Conservation (phyloP, 202 grass and related monocot species). For the Setaria viridis region DNA sequence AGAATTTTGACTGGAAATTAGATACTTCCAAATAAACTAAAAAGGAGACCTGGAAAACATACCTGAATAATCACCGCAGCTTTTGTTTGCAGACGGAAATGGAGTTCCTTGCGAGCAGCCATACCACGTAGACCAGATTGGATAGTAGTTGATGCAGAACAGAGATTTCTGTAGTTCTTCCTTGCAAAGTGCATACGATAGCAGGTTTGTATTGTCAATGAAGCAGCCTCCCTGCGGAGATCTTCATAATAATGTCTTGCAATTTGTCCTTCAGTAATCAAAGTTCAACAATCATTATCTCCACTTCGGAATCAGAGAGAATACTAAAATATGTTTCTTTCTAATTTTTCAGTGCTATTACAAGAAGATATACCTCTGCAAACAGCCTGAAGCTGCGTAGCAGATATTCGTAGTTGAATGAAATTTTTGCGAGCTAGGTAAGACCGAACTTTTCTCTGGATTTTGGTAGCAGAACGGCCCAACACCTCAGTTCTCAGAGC, state of each 20-base stretch:
- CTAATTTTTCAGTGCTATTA: neutral
- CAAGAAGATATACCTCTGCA: constrained; percentile 75
- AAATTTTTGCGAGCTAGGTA: constrained; percentile 78
- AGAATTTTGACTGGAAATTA: neutral
- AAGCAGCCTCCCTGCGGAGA: constrained; percentile 77
- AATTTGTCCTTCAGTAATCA: constrained; percentile 76
- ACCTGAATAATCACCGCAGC: constrained; percentile 92
- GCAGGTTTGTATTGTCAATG: constrained; percentile 80
- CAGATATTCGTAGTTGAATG: constrained; percentile 66
- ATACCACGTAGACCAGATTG: constrained; percentile 86
- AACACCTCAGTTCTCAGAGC: constrained; percentile 84
- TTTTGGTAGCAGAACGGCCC: constrained; percentile 82
- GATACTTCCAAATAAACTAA: constrained; percentile 7
- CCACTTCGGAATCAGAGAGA: constrained; percentile 28
- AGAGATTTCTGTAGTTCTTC: constrained; percentile 65
- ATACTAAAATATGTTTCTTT: constrained; percentile 2
- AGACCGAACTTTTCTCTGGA: constrained; percentile 90
- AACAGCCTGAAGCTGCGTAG: constrained; percentile 70
- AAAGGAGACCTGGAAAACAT: constrained; percentile 6
- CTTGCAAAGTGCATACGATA: constrained; percentile 83
- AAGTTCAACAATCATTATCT: constrained; percentile 45
- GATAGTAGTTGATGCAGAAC: constrained; percentile 66
- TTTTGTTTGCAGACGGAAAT: constrained; percentile 68
- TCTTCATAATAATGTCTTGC: constrained; percentile 77
- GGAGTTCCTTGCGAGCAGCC: constrained; percentile 74